A percentile compares a stretch with the other conserved stretches of the same genome.
Conservation (phyloP, 2,329 filamentous ascomycete genomes). For the Aspergillus carbonarius region DNA sequence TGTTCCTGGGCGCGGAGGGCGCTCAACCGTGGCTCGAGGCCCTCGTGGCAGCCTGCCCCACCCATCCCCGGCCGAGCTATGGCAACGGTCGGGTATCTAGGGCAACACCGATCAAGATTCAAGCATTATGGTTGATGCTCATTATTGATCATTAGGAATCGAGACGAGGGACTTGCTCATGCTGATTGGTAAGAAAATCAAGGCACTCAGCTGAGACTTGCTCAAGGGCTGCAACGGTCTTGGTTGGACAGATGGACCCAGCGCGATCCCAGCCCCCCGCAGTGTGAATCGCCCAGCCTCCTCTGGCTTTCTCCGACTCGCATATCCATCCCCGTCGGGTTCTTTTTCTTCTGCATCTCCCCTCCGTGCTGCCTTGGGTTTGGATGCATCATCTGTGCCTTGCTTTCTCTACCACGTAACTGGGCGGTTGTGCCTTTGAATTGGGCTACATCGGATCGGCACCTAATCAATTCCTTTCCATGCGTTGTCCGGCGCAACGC, state of each 20-base stretch:
- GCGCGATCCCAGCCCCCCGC: constrained; percentile 31
- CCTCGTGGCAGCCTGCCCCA: constrained; percentile 9
- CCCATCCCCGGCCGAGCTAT: constrained; percentile 3
- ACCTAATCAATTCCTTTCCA: constrained; percentile 1
- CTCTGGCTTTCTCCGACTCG: constrained; percentile 15
- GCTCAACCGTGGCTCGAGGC: constrained; percentile 12
- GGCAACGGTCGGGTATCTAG: not conserved
- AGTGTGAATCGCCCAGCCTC: constrained; percentile 35
- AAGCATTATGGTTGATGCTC: not conserved
- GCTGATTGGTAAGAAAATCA: not conserved
- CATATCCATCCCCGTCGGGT: constrained; percentile 3
- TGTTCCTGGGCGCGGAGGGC: not conserved
- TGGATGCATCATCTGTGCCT: constrained; percentile 5
- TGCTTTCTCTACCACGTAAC: constrained; percentile 5
- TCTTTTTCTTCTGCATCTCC: constrained; percentile 4
- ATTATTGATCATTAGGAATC: not conserved
- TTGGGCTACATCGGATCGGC: constrained; percentile 16
- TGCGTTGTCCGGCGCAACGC: constrained; percentile 6
- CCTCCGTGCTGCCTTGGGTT: not conserved
- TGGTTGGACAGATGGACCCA: too few species aligned
- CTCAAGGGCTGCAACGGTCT: not conserved
- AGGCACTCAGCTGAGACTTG: not conserved
- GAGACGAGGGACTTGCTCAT: not conserved
- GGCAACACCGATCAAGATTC: constrained; percentile 9
- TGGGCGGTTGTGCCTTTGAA: constrained; percentile 13